A percentile compares a stretch with the other conserved stretches of the same genome.
Conservation (phyloP, 2,329 filamentous ascomycete species). For the Calonectria pseudoturangicola region DNA sequence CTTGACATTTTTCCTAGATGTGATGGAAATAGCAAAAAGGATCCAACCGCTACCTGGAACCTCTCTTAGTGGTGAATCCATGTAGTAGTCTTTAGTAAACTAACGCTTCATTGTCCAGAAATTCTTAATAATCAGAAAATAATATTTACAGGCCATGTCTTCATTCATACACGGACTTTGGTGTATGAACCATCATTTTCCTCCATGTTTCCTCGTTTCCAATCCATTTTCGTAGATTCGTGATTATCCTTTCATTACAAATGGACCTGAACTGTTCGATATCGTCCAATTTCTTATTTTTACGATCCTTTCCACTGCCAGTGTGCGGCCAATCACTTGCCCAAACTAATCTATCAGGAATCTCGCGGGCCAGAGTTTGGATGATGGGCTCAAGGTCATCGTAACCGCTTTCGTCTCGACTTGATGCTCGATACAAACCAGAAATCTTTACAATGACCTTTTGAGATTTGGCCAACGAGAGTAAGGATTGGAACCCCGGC, state of each 20-base stretch:
- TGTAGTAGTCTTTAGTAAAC: too few relatives aligned
- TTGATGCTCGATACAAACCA: slow-evolving; percentile 12
- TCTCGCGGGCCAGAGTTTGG: background rate
- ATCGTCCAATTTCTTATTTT: background rate
- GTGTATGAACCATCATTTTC: slow-evolving; percentile 21
- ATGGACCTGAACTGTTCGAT: slow-evolving; percentile 22
- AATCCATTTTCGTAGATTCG: slow-evolving; percentile 17
- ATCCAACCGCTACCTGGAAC: too few relatives aligned
- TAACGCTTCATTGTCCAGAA: too few relatives aligned
- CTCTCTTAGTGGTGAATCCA: too few relatives aligned
- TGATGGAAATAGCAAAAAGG: too few relatives aligned
- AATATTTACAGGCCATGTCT: too few relatives aligned
- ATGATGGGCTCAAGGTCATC: slow-evolving; percentile 26
- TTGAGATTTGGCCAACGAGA: slow-evolving; percentile 9
- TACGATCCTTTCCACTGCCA: slow-evolving; percentile 18
- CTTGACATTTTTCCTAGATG: too few relatives aligned
- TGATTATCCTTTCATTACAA: slow-evolving; percentile 21
- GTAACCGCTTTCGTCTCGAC: background rate
- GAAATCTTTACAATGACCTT: slow-evolving; percentile 31
- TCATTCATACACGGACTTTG: slow-evolving; percentile 10
- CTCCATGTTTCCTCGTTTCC: slow-evolving; percentile 17
- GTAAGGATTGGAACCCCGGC: slow-evolving; percentile 18
- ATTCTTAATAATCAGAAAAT: too few relatives aligned
- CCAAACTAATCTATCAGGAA: slow-evolving; percentile 16
- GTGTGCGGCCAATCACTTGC: slow-evolving; percentile 32